Evolutionary conservation across 306 rosid species (phyloP).

Genomic region (Hylodesmum podocarpum): DNA sequence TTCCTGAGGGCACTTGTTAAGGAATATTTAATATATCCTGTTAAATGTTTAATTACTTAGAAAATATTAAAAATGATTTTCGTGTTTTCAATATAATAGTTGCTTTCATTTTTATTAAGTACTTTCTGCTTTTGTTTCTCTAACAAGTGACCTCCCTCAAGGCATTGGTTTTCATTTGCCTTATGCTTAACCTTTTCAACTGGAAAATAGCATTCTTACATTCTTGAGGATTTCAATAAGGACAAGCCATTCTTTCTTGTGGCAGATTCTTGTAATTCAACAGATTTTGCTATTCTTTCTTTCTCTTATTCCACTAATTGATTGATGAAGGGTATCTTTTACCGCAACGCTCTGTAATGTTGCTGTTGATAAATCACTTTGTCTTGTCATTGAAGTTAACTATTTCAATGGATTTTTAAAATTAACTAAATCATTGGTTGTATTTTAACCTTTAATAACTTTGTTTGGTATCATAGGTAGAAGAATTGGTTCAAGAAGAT

Average conservation of each 20-base stretch:
- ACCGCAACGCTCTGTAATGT: not conserved
- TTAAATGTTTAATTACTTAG: not conserved
- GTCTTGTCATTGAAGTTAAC: not conserved
- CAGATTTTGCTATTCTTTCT: constrained; percentile 4
- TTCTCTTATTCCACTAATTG: constrained; percentile 2
- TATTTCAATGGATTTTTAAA: not conserved
- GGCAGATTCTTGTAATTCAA: constrained; percentile 15
- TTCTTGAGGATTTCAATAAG: constrained; percentile 1
- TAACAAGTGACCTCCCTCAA: not conserved
- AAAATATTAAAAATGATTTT: not conserved
- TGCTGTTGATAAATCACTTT: constrained; percentile 5
- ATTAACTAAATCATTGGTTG: not conserved
- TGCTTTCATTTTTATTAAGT: not conserved
- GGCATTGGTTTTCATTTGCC: not conserved
- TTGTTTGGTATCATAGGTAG: constrained; percentile 60
- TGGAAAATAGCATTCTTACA: constrained; percentile 2
- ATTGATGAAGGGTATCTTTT: constrained; percentile 15
- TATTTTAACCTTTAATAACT: constrained; percentile 5
- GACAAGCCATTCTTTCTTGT: not conserved
- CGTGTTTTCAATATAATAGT: not conserved
- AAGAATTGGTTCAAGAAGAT: constrained; percentile 89
- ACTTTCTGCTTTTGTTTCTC: not conserved
- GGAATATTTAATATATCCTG: not conserved
- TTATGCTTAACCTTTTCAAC: constrained; percentile 16
- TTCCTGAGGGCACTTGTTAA: not conserved